Conservation (phyloP, 257 asterid species). For the Verbascum thapsus region DNA sequence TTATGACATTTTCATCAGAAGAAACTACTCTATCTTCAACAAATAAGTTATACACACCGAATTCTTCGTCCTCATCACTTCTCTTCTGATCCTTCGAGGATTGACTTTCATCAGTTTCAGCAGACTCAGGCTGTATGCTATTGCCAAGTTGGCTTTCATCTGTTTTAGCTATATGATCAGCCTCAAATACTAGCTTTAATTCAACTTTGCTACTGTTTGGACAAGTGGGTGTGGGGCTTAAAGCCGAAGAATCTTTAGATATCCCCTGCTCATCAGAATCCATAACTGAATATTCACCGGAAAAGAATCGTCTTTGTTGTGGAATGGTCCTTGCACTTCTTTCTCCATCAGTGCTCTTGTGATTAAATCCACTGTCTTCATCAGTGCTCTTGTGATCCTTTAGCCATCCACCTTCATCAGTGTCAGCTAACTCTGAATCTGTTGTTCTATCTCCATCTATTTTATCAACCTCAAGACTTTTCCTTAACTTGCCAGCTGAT, state of each 20-base stretch:
- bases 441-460: conserved; percentile 12
- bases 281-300: conserved; percentile 17
- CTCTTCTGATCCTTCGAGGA: conserved; percentile 20
- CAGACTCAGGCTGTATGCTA: conserved; percentile 12
- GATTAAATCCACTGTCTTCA: neutral
- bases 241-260: conserved; percentile 3
- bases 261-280: conserved; percentile 2
- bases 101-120: conserved; percentile 25
- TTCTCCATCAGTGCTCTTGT: conserved; percentile 32
- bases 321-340: conserved; percentile 19
- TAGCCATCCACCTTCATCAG: conserved; percentile 24
- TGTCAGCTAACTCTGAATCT: conserved; percentile 29
- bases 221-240: conserved; percentile 1
- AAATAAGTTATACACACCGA: conserved; percentile 19
- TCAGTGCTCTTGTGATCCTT: conserved; percentile 15
- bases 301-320: conserved; percentile 26
- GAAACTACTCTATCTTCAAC: conserved; percentile 22
- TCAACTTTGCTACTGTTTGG: conserved; percentile 1
- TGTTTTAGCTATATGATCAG: neutral
- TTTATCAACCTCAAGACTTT: conserved; percentile 23
- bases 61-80: conserved; percentile 21
- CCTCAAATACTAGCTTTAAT: conserved; percentile 9
- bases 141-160: neutral
- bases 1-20: conserved; percentile 21
- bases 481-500: conserved; percentile 16